phyloP scores from a whole-genome alignment of 768 basidiomycete species.

The Lentinus tigrinus region DNA sequence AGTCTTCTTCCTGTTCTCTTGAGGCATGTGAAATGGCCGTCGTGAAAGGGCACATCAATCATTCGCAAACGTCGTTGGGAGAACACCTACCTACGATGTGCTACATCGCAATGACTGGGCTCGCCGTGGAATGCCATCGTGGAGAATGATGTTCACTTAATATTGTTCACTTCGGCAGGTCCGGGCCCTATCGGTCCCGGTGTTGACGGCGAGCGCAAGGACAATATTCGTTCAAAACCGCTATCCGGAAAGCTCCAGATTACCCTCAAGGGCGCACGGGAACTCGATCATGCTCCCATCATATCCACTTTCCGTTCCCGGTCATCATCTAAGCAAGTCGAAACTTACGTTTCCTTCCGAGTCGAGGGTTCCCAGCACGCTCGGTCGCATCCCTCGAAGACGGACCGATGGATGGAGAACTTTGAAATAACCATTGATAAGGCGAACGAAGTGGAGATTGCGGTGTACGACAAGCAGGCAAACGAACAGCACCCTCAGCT shows the following conservation, averaged over 20 bases:
- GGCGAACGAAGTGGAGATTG: constrained; percentile 97
- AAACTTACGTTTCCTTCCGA: constrained; percentile 92
- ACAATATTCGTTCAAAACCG: constrained; percentile 90
- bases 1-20: constrained; percentile 17
- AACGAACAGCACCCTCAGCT: constrained; percentile 81
- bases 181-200: constrained; percentile 44
- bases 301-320: constrained; percentile 57
- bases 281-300: constrained; percentile 92
- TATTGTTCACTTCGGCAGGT: background rate
- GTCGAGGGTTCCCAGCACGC: constrained; percentile 95
- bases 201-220: constrained; percentile 83
- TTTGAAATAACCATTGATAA: constrained; percentile 97
- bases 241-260: constrained; percentile 90
- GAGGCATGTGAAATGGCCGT: background rate
- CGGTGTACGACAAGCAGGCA: constrained; percentile 89
- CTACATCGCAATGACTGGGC: too few species aligned
- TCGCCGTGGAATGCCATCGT: too few species aligned
- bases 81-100: too few species aligned
- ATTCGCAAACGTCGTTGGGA: too few species aligned
- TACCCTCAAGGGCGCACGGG: constrained; percentile 85
- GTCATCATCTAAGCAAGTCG: constrained; percentile 78
- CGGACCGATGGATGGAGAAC: constrained; percentile 97
- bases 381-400: constrained; percentile 88
- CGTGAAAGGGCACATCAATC: too few species aligned
- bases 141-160: too few species aligned